phyloP scores from a whole-genome alignment of 2,329 filamentous ascomycete species.

The Metarhizium robertsii region DNA sequence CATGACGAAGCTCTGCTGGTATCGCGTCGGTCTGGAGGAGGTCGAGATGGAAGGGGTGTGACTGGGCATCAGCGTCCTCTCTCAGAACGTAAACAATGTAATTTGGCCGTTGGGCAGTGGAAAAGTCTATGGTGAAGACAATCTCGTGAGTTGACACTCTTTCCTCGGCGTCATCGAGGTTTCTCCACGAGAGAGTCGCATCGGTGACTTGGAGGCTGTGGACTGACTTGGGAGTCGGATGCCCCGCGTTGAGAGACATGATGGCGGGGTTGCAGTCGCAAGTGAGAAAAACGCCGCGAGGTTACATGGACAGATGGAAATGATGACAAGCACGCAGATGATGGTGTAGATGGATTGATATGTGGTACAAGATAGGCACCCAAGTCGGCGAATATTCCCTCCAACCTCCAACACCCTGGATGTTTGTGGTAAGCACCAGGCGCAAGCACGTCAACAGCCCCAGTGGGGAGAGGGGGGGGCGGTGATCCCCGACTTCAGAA shows the following conservation, averaged over 20 bases:
- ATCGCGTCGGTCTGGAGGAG: constrained; percentile 22
- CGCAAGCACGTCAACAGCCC: neutral
- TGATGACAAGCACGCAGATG: neutral
- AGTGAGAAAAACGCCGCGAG: neutral
- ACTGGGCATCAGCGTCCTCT: constrained; percentile 20
- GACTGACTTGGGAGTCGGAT: constrained; percentile 2
- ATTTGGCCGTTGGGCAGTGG: neutral
- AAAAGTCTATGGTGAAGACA: constrained; percentile 15
- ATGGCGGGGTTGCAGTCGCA: neutral
- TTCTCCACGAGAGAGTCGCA: constrained; percentile 19
- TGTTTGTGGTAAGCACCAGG: too few relatives aligned
- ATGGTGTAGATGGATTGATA: neutral
- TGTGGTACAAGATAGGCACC: neutral
- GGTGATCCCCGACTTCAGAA: neutral
- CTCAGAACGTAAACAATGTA: constrained; percentile 28
- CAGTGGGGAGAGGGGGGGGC: neutral
- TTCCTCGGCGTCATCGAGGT: constrained; percentile 7
- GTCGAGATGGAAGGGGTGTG: constrained; percentile 18
- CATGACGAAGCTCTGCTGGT: constrained; percentile 25
- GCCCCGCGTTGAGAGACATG: constrained; percentile 1
- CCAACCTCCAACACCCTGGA: too few relatives aligned
- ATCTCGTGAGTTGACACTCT: constrained; percentile 16
- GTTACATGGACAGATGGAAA: neutral
- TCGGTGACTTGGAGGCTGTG: constrained; percentile 14
- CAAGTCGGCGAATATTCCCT: neutral